Evolutionary conservation across 768 basidiomycete genomes (phyloP), one percentile per base, ranked within the genome.

Genomic region (Mycena metata): DNA sequence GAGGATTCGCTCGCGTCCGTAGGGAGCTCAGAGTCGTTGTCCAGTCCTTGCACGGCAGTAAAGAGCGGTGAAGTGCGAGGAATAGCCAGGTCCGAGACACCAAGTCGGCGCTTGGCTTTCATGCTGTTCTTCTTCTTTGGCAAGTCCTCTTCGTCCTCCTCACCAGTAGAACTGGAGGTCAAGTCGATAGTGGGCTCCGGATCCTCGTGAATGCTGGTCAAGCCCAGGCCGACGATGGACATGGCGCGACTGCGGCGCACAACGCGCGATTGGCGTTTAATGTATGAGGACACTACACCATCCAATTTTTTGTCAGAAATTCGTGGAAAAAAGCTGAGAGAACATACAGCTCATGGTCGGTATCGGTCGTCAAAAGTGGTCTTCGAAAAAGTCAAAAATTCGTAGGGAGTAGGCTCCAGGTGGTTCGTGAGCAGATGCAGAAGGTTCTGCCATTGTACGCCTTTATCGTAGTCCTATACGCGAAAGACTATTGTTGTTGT

Each of bases 21-120:
- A 0, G 24, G 36, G 9, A 54, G 33, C 33, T 52, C 47, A 30
- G 30, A 3, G 2, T 26, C 12, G 33, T 50, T 49, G 7, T 51
- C 36, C 36, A 39, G 23, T 6, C 45, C 58, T 15, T 47, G 46
- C 21, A 60, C 60, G n/a, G 42, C 26, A 26, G 52, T 36, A 26
- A 63, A 45, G 23, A 64, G 52, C 26, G 35, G 26, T 17, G 62
- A 64, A 3, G n/a, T 24, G 16, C 35, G 54, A 1, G 67, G 67
- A 21, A 69, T 69, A 49, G 45, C n/a, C n/a, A 70, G 54, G 59
- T 70, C 42, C 9, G 69, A 60, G 45, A 70, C 69, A 19, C 69
- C 69, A 0, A 52, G 68, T 1, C 68, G 68, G n/a, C 68, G 49
- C 23, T 60, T 60, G 13, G 63, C 63, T 24, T 69, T 69, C 56